Conservation (phyloP, 495 filamentous ascomycete genomes). For the Hyaloscypha finlandica region DNA sequence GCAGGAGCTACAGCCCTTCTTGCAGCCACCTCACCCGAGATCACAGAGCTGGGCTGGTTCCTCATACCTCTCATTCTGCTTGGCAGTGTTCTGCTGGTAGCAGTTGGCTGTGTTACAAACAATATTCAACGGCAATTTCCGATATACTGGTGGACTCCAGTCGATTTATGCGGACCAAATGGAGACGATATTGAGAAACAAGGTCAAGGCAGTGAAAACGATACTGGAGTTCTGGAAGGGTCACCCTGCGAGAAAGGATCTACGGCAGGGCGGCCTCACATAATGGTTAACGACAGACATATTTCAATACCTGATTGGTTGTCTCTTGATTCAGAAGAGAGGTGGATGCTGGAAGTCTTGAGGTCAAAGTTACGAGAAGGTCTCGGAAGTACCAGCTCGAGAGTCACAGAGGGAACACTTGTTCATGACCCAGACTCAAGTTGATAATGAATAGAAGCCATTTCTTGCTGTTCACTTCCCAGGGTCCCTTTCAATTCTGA, state of each 20-base stretch:
- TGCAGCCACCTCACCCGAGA: conserved; percentile 61
- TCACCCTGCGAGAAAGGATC: not conserved
- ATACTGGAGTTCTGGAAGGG: not conserved
- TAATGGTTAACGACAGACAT: conserved; percentile 36
- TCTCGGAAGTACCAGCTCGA: not conserved
- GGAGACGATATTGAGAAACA: conserved; percentile 14
- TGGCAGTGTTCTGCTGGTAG: conserved; percentile 64
- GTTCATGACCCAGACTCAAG: not conserved
- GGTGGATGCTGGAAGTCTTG: conserved; percentile 41
- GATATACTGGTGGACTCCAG: conserved; percentile 68
- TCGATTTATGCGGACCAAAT: not conserved
- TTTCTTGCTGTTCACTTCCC: not conserved
- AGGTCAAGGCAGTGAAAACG: not conserved
- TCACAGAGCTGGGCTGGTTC: conserved; percentile 69
- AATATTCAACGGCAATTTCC: conserved; percentile 79
- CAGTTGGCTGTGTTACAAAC: conserved; percentile 67
- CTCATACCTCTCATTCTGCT: conserved; percentile 69
- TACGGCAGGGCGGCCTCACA: conserved; percentile 9
- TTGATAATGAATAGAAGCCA: not conserved
- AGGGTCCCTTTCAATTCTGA: not conserved
- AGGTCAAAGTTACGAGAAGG: conserved; percentile 35
- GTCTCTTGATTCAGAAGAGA: conserved; percentile 43
- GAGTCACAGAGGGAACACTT: not conserved
- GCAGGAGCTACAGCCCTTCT: conserved; percentile 86
- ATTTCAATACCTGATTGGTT: conserved; percentile 41